phyloP scores from a whole-genome alignment of 2,329 filamentous ascomycete genomes.

The Talaromyces pinophilus region DNA sequence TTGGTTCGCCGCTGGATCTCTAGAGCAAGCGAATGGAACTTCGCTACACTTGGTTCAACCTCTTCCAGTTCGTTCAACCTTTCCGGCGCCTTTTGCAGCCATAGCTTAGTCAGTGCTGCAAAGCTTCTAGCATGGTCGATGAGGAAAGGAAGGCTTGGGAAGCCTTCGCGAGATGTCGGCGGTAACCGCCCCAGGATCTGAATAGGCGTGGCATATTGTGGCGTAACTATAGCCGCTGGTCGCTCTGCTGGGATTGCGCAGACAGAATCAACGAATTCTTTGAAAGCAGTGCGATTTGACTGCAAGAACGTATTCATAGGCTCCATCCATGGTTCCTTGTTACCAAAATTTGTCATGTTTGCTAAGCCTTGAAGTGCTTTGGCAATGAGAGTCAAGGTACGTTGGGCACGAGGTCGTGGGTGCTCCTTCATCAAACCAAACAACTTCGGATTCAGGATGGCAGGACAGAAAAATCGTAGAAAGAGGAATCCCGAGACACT shows the following conservation, averaged over 20 bases:
- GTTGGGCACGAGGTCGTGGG: conserved; percentile 76
- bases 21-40: conserved; percentile 48
- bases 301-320: conserved; percentile 90
- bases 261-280: conserved; percentile 81
- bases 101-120: conserved; percentile 71
- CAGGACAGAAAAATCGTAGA: conserved; percentile 90
- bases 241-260: conserved; percentile 78
- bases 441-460: conserved; percentile 92
- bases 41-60: conserved; percentile 40
- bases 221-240: conserved; percentile 65
- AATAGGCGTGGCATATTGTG: conserved; percentile 88
- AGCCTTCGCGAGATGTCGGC: conserved; percentile 80
- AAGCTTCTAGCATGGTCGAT: conserved; percentile 87
- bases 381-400: conserved; percentile 86
- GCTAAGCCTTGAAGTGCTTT: conserved; percentile 89
- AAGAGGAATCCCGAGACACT: conserved; percentile 95
- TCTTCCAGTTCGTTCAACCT: conserved; percentile 43
- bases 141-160: conserved; percentile 87
- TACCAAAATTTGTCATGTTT: conserved; percentile 87
- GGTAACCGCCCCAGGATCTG: conserved; percentile 84
- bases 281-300: conserved; percentile 75
- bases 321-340: conserved; percentile 98
- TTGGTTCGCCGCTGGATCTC: conserved; percentile 47
- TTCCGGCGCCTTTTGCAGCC: conserved; percentile 46
- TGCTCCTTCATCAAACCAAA: conserved; percentile 87